These are phyloP conservation scores for Didymella segeticola DNA, from an alignment of 2,329 filamentous ascomycete genomes.

Conservation along the genomic window DNA sequence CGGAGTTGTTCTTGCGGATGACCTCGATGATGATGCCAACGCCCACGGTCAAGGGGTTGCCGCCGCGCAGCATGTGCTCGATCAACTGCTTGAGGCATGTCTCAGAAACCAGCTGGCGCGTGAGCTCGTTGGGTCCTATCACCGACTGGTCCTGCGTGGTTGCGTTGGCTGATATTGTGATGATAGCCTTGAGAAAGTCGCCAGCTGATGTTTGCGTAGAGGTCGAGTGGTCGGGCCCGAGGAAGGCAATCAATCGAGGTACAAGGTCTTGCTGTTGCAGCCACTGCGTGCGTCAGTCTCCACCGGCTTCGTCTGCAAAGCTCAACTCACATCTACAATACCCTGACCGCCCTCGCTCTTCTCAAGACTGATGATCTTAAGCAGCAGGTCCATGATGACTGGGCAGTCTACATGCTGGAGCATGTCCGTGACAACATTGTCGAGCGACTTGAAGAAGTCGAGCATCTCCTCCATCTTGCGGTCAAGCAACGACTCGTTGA, in stretches of 20 bases:
- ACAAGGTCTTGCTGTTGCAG: conserved; percentile 88
- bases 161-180: conserved; percentile 97
- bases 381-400: conserved; percentile 95
- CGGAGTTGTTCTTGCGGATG: conserved; percentile 98
- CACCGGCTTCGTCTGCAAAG: too few relatives aligned
- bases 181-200: conserved; percentile 98
- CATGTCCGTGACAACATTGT: conserved; percentile 82
- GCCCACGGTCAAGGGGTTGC: conserved; percentile 92
- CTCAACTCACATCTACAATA: conserved; percentile 79
- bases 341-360: conserved; percentile 90
- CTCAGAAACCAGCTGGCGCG: conserved; percentile 89
- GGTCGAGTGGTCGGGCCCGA: conserved; percentile 83
- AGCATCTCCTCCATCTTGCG: conserved; percentile 99
- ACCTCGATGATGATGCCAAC: conserved; percentile 98
- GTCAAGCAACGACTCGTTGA: conserved; percentile 96
- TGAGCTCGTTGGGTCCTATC: conserved; percentile 96
- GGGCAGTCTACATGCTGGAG: conserved; percentile 94
- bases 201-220: conserved; percentile 95
- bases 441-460: conserved; percentile 81
- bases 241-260: conserved; percentile 82
- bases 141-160: conserved; percentile 99
- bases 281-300: conserved; percentile 68
- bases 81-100: conserved; percentile 85
- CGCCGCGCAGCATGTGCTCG: conserved; percentile 87
- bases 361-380: conserved; percentile 97